phyloP scores from a whole-genome alignment of 208 protist genomes.

The Hexamita inflata region DNA sequence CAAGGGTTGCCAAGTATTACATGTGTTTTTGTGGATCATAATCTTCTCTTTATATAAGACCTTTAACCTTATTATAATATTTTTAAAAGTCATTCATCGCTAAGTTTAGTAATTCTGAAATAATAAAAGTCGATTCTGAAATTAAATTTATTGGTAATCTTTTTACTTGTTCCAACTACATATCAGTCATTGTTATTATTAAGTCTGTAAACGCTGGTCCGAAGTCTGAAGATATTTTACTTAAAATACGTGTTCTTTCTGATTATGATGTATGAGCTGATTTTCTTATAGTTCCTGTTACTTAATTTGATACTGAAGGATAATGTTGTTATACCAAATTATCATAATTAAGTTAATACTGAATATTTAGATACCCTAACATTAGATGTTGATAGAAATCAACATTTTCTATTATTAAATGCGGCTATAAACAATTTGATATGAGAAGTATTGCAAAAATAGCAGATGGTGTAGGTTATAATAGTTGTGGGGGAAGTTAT shows the following conservation, averaged over 20 bases:
- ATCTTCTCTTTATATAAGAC: not conserved
- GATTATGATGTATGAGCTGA: not conserved
- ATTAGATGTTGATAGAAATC: not conserved
- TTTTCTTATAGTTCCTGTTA: not conserved
- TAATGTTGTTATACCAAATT: not conserved
- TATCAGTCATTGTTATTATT: too few relatives aligned
- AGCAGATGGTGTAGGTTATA: not conserved
- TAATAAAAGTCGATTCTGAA: not conserved
- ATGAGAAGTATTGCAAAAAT: not conserved
- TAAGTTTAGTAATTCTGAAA: not conserved
- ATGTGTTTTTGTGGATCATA: not conserved
- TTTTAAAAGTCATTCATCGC: not conserved
- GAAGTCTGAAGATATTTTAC: not conserved
- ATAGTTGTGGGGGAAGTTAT: not conserved
- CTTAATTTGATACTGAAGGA: not conserved
- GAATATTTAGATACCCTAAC: not conserved
- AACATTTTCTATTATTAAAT: not conserved
- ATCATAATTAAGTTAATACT: not conserved
- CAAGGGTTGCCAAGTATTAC: not conserved
- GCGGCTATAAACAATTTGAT: not conserved
- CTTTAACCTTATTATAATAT: not conserved
- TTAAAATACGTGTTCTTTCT: not conserved
- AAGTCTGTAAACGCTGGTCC: not conserved
- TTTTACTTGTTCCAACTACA: not conserved
- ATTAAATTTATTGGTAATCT: not conserved